Conservation (phyloP, 257 asterid species). For the Solanum medicagineum region DNA sequence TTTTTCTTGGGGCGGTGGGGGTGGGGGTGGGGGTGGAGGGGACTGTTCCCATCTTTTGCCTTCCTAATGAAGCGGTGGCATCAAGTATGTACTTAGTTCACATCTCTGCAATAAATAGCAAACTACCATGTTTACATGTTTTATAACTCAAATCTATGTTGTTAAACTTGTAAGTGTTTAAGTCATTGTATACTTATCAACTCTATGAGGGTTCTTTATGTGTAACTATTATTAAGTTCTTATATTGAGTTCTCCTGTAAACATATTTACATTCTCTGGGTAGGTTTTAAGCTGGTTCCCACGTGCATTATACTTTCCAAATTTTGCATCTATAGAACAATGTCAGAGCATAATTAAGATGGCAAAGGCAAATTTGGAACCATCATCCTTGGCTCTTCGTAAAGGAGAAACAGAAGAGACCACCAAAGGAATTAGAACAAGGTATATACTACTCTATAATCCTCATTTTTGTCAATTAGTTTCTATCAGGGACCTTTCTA, state of each 20-base stretch:
- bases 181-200: not conserved
- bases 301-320: slow-evolving; percentile 73
- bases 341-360: slow-evolving; percentile 48
- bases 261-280: not conserved
- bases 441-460: slow-evolving; percentile 25
- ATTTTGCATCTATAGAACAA: slow-evolving; percentile 82
- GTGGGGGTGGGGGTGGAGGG: not conserved
- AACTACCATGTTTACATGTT: not conserved
- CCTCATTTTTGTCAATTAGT: not conserved
- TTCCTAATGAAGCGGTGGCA: not conserved
- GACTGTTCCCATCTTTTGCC: not conserved
- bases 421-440: slow-evolving; percentile 84
- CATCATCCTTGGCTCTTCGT: slow-evolving; percentile 77
- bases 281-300: slow-evolving; percentile 92
- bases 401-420: slow-evolving; percentile 73
- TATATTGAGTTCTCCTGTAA: not conserved
- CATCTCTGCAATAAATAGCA: not conserved
- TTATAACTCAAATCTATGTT: not conserved
- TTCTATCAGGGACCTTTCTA: not conserved
- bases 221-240: not conserved
- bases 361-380: slow-evolving; percentile 50
- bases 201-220: not conserved
- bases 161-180: not conserved
- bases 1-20: not conserved
- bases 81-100: not conserved